Percentiles rank a stretch among this genome's conserved stretches.
phyloP scores from a whole-genome alignment of 2,329 filamentous ascomycete species.

The Talaromyces pinophilus region DNA sequence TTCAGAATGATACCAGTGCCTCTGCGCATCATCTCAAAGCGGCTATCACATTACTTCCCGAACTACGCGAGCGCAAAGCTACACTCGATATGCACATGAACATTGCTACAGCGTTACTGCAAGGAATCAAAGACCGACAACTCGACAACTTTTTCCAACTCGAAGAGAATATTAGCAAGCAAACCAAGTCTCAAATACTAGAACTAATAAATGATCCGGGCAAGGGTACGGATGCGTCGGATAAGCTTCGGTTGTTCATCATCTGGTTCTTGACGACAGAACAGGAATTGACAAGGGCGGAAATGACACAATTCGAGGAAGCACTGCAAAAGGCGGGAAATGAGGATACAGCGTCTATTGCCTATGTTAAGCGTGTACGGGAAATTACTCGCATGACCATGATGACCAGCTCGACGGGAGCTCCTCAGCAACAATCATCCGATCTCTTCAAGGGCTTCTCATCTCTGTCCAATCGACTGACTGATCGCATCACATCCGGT shows the following conservation, averaged over 20 bases:
- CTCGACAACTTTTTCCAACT: conserved; percentile 95
- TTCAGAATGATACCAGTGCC: conserved; percentile 83
- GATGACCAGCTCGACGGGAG: conserved; percentile 79
- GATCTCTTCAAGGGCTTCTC: conserved; percentile 94
- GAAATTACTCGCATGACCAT: conserved; percentile 98
- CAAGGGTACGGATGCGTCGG: conserved; percentile 79
- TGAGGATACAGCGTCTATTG: conserved; percentile 72
- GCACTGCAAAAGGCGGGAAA: conserved; percentile 71
- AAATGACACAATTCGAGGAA: conserved; percentile 84
- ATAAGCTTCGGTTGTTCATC: conserved; percentile 91
- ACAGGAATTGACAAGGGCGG: conserved; percentile 76
- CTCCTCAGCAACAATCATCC: conserved; percentile 60
- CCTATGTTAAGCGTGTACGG: conserved; percentile 87
- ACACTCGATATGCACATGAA: conserved; percentile 99
- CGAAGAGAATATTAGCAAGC: conserved; percentile 89
- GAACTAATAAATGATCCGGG: conserved; percentile 78
- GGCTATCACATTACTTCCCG: conserved; percentile 88
- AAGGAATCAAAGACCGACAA: conserved; percentile 91
- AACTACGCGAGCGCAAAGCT: conserved; percentile 89
- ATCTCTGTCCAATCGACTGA: conserved; percentile 85
- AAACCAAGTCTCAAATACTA: conserved; percentile 83
- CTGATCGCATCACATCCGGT: conserved; percentile 90
- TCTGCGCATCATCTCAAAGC: conserved; percentile 94
- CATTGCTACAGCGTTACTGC: conserved; percentile 75
- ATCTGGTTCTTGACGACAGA: conserved; percentile 98